Evolutionary conservation across 75 land plant species (phyloP), one percentile per base, ranked within the genome.

Genomic region (Cunninghamia lanceolata): DNA sequence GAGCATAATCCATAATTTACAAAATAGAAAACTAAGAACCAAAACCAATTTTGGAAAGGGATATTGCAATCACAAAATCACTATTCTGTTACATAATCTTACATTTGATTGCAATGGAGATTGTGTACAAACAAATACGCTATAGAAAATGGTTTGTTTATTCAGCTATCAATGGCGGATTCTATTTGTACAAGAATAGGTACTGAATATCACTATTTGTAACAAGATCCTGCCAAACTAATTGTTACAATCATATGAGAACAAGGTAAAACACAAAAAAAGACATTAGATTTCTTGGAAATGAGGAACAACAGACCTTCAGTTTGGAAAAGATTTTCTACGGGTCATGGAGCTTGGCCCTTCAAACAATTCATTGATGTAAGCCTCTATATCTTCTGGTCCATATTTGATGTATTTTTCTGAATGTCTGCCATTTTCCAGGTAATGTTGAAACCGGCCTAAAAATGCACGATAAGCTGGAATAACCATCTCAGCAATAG

Each of bases 381-480:
- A 88, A 0, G 85, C 85, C 90, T 96, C 97, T 32, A 96, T 88
- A 84, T 96, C 98, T 66, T 96, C 98, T 4, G 98, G 93, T 10
- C 89, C 91, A 66, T 89, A 96, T 89, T 95, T 96, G 19, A 96
- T 90, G 82, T 96, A 95, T 91, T 92, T 96, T 78, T 94, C 91
- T 46, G 91, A 73, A 83, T 94, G 94, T 52, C 91, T 89, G 8
- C 93, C 95, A 19, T 87, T 25, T 36, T 92, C 94, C 59, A 96
- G 63, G 81, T 91, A 86, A 56, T 92, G 95, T 38, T 73, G 32
- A 85, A 92, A 95, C 68, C 98, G 85, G 14, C 95, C 98, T 2
- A 94, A 68, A 85, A 96, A 96, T 0, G 97, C 85, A 14, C 96
- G 82, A 86, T 96, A 96, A 1, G 98, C 98, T 32, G 96, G 93